Percentiles rank a stretch among this genome's conserved stretches.
Conservation (phyloP, 2,329 filamentous ascomycete genomes). For the Atkinsonella hypoxylon region DNA sequence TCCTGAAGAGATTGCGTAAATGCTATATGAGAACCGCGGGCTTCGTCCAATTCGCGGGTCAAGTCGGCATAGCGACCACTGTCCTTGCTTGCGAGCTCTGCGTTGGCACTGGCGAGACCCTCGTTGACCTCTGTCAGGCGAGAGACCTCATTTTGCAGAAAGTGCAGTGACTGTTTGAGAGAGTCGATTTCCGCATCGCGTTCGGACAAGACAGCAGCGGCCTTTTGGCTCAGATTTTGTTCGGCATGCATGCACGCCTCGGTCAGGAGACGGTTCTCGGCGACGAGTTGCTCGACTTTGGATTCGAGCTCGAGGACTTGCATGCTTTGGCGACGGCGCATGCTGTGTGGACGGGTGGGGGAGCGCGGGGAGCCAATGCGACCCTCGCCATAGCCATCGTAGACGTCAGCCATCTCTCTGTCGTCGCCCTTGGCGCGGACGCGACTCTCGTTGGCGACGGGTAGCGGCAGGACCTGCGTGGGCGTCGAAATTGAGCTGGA, state of each 20-base stretch:
- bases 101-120: slow-evolving; percentile 64
- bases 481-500: slow-evolving; percentile 5
- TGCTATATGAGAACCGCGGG: slow-evolving; percentile 51
- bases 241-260: slow-evolving; percentile 63
- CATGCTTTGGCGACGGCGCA: slow-evolving; percentile 96
- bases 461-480: slow-evolving; percentile 31
- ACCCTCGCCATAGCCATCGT: slow-evolving; percentile 87
- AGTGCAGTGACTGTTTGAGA: slow-evolving; percentile 66
- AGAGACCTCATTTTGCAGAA: slow-evolving; percentile 69
- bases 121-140: slow-evolving; percentile 76
- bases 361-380: slow-evolving; percentile 78
- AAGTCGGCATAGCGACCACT: slow-evolving; percentile 57
- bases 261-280: slow-evolving; percentile 71
- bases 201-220: slow-evolving; percentile 61
- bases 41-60: slow-evolving; percentile 55
- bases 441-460: slow-evolving; percentile 78
- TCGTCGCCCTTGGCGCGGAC: slow-evolving; percentile 41
- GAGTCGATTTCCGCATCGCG: slow-evolving; percentile 79
- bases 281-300: slow-evolving; percentile 69
- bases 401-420: slow-evolving; percentile 85
- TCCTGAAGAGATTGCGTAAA: slow-evolving; percentile 57
- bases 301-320: slow-evolving; percentile 87
- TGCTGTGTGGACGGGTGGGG: slow-evolving; percentile 85
- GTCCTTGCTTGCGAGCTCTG: slow-evolving; percentile 63
- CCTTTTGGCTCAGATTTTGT: slow-evolving; percentile 49